A percentile compares a stretch with the other conserved stretches of the same genome.
Evolutionary conservation across 495 filamentous ascomycete genomes (phyloP).

Genomic region (Massariosphaeria phaeospora): DNA sequence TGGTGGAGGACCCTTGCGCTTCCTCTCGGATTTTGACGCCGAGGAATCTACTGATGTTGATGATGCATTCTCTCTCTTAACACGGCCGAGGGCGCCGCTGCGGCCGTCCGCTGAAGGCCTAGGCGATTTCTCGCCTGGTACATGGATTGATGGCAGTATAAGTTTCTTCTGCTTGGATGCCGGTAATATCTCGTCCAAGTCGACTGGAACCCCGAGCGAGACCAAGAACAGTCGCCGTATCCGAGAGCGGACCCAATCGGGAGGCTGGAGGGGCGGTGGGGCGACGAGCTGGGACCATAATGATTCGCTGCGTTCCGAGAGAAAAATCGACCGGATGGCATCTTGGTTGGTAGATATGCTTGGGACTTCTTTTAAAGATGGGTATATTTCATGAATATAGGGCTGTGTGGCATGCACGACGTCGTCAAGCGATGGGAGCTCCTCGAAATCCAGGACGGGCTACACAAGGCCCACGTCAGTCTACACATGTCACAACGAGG

Average conservation of each 20-base stretch:
- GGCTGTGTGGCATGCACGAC: constrained; percentile 40
- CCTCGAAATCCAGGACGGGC: constrained; percentile 69
- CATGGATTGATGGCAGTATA: constrained; percentile 77
- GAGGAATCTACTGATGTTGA: constrained; percentile 53
- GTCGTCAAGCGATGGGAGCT: constrained; percentile 32
- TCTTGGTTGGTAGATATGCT: constrained; percentile 45
- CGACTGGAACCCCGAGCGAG: constrained; percentile 89
- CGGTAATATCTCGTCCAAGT: constrained; percentile 94
- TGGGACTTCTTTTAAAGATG: constrained; percentile 44
- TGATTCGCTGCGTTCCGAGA: constrained; percentile 68
- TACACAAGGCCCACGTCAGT: constrained; percentile 36
- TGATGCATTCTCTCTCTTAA: constrained; percentile 53
- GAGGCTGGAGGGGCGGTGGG: constrained; percentile 88
- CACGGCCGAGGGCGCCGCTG: constrained; percentile 48
- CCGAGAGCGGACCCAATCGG: constrained; percentile 95
- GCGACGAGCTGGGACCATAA: constrained; percentile 96
- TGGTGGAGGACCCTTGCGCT: constrained; percentile 54
- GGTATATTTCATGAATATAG: constrained; percentile 54
- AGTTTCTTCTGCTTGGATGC: constrained; percentile 98
- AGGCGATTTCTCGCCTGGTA: constrained; percentile 43
- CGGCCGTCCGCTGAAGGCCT: constrained; percentile 48
- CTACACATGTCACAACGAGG: constrained; percentile 24
- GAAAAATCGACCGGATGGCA: constrained; percentile 52
- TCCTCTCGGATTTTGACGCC: constrained; percentile 37
- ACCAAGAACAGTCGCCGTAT: constrained; percentile 96